A percentile compares a stretch with the other conserved stretches of the same genome.
Conservation (phyloP, 1,139 yeast genomes). For the Candida neerlandica region DNA sequence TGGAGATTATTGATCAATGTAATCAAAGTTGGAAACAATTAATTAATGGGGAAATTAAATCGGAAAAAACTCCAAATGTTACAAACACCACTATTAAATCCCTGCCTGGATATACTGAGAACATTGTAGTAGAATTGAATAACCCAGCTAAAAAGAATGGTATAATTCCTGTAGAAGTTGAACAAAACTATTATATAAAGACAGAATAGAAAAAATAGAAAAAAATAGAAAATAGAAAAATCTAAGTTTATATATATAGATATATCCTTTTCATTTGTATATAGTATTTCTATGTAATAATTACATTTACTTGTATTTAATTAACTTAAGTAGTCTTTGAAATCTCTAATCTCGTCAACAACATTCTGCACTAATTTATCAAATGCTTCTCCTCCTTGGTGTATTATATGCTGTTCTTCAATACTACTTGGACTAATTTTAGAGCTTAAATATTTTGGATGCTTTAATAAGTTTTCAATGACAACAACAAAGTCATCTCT, state of each 20-base stretch:
- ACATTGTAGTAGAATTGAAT: conserved; percentile 21
- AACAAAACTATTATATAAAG: conserved; percentile 18
- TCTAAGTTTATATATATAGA: not conserved
- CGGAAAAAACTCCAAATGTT: conserved; percentile 50
- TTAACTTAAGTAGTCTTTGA: conserved; percentile 48
- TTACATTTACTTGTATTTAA: not conserved
- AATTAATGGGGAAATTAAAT: conserved; percentile 51
- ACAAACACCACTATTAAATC: conserved; percentile 63
- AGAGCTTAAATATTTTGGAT: conserved; percentile 80
- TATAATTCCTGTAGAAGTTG: conserved; percentile 26
- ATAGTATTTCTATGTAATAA: not conserved
- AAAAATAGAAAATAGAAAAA: too few relatives aligned
- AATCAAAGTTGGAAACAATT: conserved; percentile 72
- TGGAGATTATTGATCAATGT: conserved; percentile 71
- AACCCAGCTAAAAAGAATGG: conserved; percentile 27
- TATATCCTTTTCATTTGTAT: not conserved
- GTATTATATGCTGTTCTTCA: conserved; percentile 63
- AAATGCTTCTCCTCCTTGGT: conserved; percentile 42
- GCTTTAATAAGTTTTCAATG: conserved; percentile 72
- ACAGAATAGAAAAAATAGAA: conserved; percentile 6
- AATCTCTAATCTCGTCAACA: conserved; percentile 55
- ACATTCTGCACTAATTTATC: conserved; percentile 49
- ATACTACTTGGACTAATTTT: conserved; percentile 62
- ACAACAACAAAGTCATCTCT: conserved; percentile 46
- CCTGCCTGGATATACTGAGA: conserved; percentile 39